Evolutionary conservation across 768 basidiomycete species (phyloP).

Genomic region (Podaxis rugospora): DNA sequence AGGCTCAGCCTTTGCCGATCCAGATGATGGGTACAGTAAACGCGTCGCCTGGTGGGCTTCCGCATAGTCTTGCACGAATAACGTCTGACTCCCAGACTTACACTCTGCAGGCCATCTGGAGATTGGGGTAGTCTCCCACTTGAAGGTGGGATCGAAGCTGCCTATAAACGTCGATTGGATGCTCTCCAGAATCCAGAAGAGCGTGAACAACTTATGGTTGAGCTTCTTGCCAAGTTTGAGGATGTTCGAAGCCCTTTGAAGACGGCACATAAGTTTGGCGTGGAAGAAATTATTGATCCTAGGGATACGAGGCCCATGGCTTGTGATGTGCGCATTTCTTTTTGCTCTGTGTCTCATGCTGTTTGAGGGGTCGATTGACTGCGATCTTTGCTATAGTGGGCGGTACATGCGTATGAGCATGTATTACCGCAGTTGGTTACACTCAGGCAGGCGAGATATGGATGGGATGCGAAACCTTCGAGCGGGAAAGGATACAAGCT

Average conservation of each 20-base stretch:
- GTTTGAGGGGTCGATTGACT: neutral
- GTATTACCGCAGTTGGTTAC: constrained; percentile 26
- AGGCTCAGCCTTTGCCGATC: constrained; percentile 33
- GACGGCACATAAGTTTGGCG: constrained; percentile 34
- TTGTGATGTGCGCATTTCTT: constrained; percentile 28
- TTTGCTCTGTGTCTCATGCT: neutral
- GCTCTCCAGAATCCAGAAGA: constrained; percentile 23
- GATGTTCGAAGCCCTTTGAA: constrained; percentile 32
- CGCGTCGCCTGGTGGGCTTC: constrained; percentile 34
- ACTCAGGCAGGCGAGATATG: constrained; percentile 1
- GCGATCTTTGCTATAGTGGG: constrained; percentile 25
- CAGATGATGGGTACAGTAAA: constrained; percentile 27
- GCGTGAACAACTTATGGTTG: constrained; percentile 29
- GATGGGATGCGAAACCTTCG: constrained; percentile 18
- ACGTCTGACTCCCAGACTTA: neutral
- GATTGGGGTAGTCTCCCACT: constrained; percentile 39
- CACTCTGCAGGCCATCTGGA: constrained; percentile 30
- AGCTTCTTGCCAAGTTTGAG: constrained; percentile 31
- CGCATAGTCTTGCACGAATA: neutral
- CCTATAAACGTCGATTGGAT: constrained; percentile 35
- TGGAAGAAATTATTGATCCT: constrained; percentile 39
- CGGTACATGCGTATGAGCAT: constrained; percentile 26
- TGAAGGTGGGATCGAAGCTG: constrained; percentile 38
- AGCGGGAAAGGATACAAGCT: constrained; percentile 26
- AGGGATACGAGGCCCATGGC: constrained; percentile 31